Conservation (phyloP, 345 rosid species). For the Eutrema yunnanense region DNA sequence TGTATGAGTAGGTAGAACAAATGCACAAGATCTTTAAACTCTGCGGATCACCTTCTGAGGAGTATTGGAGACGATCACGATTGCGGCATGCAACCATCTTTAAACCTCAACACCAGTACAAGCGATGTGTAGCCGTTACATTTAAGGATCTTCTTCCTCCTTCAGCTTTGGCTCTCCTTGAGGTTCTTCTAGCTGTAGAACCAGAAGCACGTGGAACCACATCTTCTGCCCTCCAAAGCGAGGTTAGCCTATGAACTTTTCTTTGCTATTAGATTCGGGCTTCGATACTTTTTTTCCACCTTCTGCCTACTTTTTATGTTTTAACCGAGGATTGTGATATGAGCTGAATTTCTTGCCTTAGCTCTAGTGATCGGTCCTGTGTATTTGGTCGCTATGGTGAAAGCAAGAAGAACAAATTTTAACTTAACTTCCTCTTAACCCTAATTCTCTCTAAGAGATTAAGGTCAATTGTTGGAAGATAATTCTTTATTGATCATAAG, state of each 20-base stretch:
- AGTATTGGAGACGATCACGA: constrained; percentile 59
- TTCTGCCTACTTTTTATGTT: neutral
- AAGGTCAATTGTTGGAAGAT: no score
- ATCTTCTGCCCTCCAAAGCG: constrained; percentile 51
- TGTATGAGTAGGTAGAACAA: constrained; percentile 47
- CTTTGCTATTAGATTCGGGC: neutral
- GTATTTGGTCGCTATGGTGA: no score
- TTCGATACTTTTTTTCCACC: neutral
- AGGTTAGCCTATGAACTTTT: constrained; percentile 33
- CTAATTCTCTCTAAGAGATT: no score
- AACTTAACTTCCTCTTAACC: no score
- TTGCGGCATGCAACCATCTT: constrained; percentile 63
- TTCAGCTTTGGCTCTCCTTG: constrained; percentile 48
- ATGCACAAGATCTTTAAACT: constrained; percentile 71
- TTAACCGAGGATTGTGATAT: neutral
- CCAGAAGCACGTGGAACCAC: constrained; percentile 61
- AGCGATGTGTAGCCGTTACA: constrained; percentile 43
- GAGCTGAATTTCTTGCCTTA: no score
- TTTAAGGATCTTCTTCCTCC: constrained; percentile 53
- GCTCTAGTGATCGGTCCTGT: no score
- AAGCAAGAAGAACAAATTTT: no score
- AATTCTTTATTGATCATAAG: no score
- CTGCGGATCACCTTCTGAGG: constrained; percentile 73
- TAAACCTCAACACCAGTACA: constrained; percentile 61
- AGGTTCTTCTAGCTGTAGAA: constrained; percentile 55